Base-by-base conservation (phyloP, 2,329 filamentous ascomycete species). In the Neophaeococcomyces aloes region DNA sequence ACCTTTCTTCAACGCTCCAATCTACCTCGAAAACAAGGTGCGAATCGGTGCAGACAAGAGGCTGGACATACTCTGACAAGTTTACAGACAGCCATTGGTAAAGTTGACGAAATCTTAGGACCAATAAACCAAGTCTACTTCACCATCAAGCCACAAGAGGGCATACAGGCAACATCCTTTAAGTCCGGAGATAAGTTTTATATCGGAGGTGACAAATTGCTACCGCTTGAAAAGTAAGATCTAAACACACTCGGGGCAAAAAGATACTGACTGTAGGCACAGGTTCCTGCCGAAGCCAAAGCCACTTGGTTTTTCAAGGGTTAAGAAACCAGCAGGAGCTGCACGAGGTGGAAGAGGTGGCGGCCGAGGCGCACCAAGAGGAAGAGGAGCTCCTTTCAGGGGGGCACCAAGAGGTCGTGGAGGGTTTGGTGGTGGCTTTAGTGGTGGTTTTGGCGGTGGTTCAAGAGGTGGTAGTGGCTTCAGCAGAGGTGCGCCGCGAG, bases 41-140 rank as follows among this genome's bases (percentile, higher is more conserved):
- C 51, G 63, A 43, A 38, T 14, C 10, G 23, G 18, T 38, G 8
- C 11, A 29, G 35, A 14, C 14, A n/a, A 27, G 23, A 30, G 18
- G 1, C 3, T 8, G 15, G 27, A 21, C 18, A 37, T 11, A 25
- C 44, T 37, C 34, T 46, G 23, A 42, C 40, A 14, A 7, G 29
- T 34, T 32, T 23, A 49, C 55, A 81, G 82, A 89, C 84, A 35
- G 74, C 83, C 50, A 79, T 98, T 64, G 91, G 91, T 65, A 96
- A 96, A 70, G 84, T 98, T 62, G 91, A 98, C 70, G 91, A 98
- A 71, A 84, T 98, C 55, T 81, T 98, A 56, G 91, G 91, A 46
- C 89, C 91, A 52, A 85, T 98, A 67, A 96, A 94, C 75, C 83
- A 95, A 68, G 86, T 96, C 59, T 94, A 83, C 74, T 98, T 98